Percentiles rank a stretch among this genome's conserved stretches.
phyloP scores from a whole-genome alignment of 345 rosid species.

The Pseudoturritis turrita region DNA sequence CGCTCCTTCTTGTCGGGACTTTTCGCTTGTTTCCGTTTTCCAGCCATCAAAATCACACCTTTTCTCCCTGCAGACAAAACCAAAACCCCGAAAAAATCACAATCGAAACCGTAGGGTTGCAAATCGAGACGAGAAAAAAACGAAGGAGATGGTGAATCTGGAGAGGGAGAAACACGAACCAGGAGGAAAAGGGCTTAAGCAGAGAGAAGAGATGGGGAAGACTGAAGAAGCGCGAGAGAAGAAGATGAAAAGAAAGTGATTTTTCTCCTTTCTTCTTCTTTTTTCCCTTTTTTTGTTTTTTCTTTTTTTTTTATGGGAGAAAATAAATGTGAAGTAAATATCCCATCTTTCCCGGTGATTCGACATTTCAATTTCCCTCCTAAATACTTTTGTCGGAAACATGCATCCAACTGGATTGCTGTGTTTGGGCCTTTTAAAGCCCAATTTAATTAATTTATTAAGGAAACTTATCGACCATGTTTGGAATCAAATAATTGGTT shows the following conservation, averaged over 20 bases:
- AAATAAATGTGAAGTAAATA: background rate
- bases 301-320: background rate
- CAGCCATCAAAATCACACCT: background rate
- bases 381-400: background rate
- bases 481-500: too few species aligned
- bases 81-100: background rate
- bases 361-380: conserved; percentile 26
- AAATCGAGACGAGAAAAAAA: background rate
- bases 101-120: background rate
- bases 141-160: background rate
- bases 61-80: background rate
- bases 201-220: background rate
- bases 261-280: background rate
- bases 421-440: background rate
- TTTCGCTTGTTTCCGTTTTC: background rate
- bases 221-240: background rate
- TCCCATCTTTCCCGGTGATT: background rate
- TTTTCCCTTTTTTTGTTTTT: too few species aligned
- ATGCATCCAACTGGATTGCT: background rate
- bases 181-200: background rate
- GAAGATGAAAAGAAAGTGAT: background rate
- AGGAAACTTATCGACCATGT: too few species aligned
- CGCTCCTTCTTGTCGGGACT: background rate
- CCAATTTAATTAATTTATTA: too few species aligned
- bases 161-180: background rate